Evolutionary conservation across 2,329 filamentous ascomycete genomes (phyloP).

Genomic region (Cytospora schulzeri): DNA sequence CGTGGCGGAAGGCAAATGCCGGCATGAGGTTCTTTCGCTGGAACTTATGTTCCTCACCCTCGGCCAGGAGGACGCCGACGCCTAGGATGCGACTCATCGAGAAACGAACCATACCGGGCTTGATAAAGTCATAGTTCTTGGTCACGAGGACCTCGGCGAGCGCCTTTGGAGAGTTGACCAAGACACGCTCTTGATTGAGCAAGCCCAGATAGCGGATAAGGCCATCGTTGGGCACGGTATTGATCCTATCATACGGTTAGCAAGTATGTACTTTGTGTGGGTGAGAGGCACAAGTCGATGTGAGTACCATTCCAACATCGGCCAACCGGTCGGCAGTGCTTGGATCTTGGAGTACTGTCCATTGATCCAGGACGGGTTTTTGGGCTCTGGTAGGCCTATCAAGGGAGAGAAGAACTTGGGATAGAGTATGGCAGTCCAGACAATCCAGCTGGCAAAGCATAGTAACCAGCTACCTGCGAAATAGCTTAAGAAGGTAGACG

Average conservation of each 20-base stretch:
- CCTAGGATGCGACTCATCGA: conserved; percentile 67
- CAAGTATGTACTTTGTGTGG: neutral
- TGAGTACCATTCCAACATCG: conserved; percentile 51
- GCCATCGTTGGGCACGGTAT: conserved; percentile 66
- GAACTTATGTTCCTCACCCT: conserved; percentile 87
- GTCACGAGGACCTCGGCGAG: conserved; percentile 71
- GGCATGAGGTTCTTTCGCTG: conserved; percentile 80
- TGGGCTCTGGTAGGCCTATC: conserved; percentile 49
- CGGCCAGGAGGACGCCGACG: conserved; percentile 73
- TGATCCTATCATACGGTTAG: conserved; percentile 49
- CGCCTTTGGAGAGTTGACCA: conserved; percentile 63
- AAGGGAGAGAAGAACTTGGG: conserved; percentile 54
- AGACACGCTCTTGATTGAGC: conserved; percentile 64
- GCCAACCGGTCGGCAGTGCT: conserved; percentile 44
- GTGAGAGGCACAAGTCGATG: neutral
- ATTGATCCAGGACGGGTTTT: conserved; percentile 46
- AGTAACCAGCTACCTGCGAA: conserved; percentile 42
- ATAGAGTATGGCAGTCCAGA: conserved; percentile 51
- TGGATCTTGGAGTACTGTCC: conserved; percentile 51
- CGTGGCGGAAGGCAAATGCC: conserved; percentile 81
- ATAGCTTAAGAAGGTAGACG: conserved; percentile 35
- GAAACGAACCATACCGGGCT: conserved; percentile 57
- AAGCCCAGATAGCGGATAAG: conserved; percentile 67
- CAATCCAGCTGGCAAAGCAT: conserved; percentile 39
- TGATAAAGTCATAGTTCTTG: conserved; percentile 70